A percentile compares a stretch with the other conserved stretches of the same genome.
Evolutionary conservation across 1,284 basidiomycete species (phyloP).

Genomic region (Rhodotorula sp.): DNA sequence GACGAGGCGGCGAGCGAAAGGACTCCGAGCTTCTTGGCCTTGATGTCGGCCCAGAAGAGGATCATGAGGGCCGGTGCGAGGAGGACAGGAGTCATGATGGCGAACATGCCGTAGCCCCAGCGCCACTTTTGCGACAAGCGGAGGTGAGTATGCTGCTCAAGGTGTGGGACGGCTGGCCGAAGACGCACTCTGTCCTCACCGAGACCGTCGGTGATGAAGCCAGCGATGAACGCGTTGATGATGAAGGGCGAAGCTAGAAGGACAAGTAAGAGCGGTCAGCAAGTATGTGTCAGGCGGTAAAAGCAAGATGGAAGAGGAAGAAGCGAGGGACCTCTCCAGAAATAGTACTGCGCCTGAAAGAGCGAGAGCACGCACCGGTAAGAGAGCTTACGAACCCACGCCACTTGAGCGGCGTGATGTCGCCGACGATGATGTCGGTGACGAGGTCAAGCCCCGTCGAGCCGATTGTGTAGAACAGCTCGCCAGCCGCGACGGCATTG

Average conservation of each 20-base stretch:
- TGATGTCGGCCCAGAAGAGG: conserved; percentile 5
- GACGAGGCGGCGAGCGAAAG: neutral
- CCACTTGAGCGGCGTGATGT: neutral
- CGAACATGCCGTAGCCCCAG: neutral
- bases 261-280: no score
- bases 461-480: conserved; percentile 10
- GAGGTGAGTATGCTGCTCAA: no score
- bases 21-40: conserved; percentile 7
- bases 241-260: no score
- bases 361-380: no score
- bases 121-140: neutral
- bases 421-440: neutral
- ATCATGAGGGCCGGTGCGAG: neutral
- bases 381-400: neutral
- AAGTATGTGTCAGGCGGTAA: neutral
- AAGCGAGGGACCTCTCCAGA: no score
- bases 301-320: no score
- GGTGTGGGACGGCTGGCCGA: no score
- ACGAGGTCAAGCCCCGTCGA: neutral
- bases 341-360: no score
- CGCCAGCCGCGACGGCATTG: conserved; percentile 6
- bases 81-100: neutral
- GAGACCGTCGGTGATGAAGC: neutral
- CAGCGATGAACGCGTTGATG: conserved; percentile 4
- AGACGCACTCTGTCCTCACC: conserved; percentile 8